Evolutionary conservation across 352 stramenopile species (phyloP).

Genomic region (Pythium folliculosum): DNA sequence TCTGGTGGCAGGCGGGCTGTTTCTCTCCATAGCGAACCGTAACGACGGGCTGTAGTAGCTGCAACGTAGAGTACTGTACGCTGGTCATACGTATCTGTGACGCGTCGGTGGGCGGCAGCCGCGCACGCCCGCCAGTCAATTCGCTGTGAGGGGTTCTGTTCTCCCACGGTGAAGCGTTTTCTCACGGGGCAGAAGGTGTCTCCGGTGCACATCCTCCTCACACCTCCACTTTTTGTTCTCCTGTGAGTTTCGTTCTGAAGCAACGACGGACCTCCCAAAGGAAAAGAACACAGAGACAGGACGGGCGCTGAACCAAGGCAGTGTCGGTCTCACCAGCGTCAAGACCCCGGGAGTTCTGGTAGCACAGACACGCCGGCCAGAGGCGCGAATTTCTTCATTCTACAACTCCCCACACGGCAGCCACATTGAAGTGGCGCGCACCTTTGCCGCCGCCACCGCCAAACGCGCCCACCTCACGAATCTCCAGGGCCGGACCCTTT

Average conservation of each 20-base stretch:
- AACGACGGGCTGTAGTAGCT: not conserved
- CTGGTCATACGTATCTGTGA: conserved; percentile 15
- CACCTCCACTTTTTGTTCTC: not conserved
- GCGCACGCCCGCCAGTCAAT: conserved; percentile 3
- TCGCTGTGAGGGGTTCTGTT: conserved; percentile 6
- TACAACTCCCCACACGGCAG: not conserved
- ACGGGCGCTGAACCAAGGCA: not conserved
- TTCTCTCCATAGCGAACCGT: not conserved
- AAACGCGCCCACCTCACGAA: not conserved
- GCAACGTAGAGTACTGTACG: conserved; percentile 16
- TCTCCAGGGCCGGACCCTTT: too few relatives aligned
- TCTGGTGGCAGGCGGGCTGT: not conserved
- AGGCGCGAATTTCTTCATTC: not conserved
- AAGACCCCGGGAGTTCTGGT: not conserved
- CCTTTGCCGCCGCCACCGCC: not conserved
- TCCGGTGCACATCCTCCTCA: not conserved
- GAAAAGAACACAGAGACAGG: conserved; percentile 13
- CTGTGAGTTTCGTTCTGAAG: not conserved
- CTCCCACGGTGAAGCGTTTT: conserved; percentile 3
- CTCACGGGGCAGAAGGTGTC: conserved; percentile 1
- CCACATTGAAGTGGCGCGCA: conserved; percentile 14
- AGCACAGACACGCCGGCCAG: conserved; percentile 8
- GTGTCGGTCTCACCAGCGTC: too few relatives aligned
- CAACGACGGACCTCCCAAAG: too few relatives aligned
- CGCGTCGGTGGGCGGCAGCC: conserved; percentile 1